Evolutionary conservation across 1,284 basidiomycete genomes (phyloP), one percentile per base, ranked within the genome.

Genomic region (Exsudoporus floridanus): DNA sequence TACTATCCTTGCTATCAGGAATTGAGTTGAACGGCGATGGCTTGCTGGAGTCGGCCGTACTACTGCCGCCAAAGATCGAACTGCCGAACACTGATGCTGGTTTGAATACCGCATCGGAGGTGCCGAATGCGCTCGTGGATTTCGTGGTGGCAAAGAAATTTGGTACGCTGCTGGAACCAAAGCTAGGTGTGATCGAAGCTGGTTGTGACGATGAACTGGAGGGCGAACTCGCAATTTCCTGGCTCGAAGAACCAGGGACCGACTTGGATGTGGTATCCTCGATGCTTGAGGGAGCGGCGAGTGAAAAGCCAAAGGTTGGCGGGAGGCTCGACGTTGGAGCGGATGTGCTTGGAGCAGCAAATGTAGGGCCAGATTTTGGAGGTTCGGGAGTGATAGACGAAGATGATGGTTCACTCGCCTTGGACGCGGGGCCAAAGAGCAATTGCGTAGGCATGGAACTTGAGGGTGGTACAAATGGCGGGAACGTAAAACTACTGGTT

Each of bases 111-210:
- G 38, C 40, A 38, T 70, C 70, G 18, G 59, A 54, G 7, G 46
- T 18, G 19, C 56, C 50, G 14, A 64, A 66, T 13, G 45, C 28
- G 25, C 42, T 60, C 7, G 59, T 46, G 25, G 54, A 13, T 50
- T 65, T 69, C 9, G 57, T 33, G 16, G 47, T 18, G 7, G 56
- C 34, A 42, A 69, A 70, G 30, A 72, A 60, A 41, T 50, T 70
- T 1, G 61, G 57, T 18, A 53, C 49, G 23, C 38, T 49, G 39
- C 38, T 52, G 10, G 64, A 55, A 45, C 54, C 62, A 50, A 64
- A 51, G 43, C 36, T 46, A 16, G 64, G 54, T 4, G 43, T 19
- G 18, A 50, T 43, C 5, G 56, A 46, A 41, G 43, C 27, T 30
- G 57, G 55, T n/a, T 48, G 65, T 39, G 46, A 40, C 8, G 51